These are phyloP conservation scores for Wickerhamiella nectarea DNA, from an alignment of 805 yeast species.

Conservation along the genomic window DNA sequence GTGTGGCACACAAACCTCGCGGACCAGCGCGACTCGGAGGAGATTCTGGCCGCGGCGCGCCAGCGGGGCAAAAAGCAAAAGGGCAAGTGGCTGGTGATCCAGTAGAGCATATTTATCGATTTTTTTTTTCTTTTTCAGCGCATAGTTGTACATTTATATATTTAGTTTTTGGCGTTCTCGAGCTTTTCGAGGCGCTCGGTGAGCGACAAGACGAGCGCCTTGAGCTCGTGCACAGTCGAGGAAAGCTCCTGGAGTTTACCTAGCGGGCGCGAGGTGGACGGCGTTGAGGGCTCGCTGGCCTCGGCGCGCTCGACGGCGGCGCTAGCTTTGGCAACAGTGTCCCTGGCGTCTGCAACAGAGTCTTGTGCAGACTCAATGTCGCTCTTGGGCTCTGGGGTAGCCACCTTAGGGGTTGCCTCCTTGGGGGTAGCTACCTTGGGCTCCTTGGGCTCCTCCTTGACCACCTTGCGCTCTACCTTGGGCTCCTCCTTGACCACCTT, in stretches of 20 bases:
- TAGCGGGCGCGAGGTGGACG: conserved; percentile 1
- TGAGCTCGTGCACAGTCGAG: conserved; percentile 14
- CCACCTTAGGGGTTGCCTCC: conserved; percentile 7
- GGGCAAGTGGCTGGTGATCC: conserved; percentile 1
- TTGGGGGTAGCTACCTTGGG: conserved; percentile 12
- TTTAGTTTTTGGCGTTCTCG: conserved; percentile 10
- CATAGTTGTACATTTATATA: not conserved
- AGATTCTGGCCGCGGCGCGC: conserved; percentile 11
- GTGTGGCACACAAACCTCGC: conserved; percentile 15
- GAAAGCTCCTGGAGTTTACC: conserved; percentile 12
- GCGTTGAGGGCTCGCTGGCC: conserved; percentile 1
- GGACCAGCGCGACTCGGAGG: conserved; percentile 12
- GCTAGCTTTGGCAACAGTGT: conserved; percentile 6
- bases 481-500: conserved; percentile 15
- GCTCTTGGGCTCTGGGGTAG: conserved; percentile 1
- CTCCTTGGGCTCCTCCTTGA: conserved; percentile 15
- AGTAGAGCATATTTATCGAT: conserved; percentile 1
- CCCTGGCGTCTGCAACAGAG: conserved; percentile 5
- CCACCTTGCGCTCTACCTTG: too few relatives aligned
- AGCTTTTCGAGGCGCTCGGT: conserved; percentile 16
- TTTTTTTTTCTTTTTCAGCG: not conserved
- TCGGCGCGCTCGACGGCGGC: conserved; percentile 8
- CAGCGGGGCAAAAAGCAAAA: conserved; percentile 2
- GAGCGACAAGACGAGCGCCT: conserved; percentile 14
- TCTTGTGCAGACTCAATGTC: conserved; percentile 3